These are phyloP conservation scores for Colletotrichum simmondsii DNA, from an alignment of 2,329 filamentous ascomycete species.

Conservation along the genomic window DNA sequence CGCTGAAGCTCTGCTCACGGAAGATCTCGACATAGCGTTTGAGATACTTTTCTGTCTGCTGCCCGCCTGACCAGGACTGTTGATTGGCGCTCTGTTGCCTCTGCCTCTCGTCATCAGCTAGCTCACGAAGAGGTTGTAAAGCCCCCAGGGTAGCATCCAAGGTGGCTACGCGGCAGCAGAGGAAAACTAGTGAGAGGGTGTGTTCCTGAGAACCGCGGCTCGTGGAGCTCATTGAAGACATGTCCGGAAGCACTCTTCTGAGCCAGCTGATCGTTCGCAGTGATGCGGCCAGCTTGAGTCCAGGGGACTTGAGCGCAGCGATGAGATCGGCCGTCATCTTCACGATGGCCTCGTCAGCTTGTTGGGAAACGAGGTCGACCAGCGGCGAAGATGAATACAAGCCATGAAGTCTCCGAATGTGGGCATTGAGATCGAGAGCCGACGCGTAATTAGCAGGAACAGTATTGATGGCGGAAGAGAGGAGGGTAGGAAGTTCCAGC, in stretches of 20 bases:
- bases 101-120: conserved; percentile 85
- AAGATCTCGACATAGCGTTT: conserved; percentile 98
- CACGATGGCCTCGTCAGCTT: conserved; percentile 89
- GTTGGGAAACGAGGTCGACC: conserved; percentile 76
- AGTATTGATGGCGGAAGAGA: conserved; percentile 80
- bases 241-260: conserved; percentile 84
- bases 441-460: conserved; percentile 83
- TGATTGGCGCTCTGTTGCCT: conserved; percentile 55
- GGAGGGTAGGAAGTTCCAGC: conserved; percentile 86
- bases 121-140: conserved; percentile 83
- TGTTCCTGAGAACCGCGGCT: conserved; percentile 61
- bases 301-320: conserved; percentile 77
- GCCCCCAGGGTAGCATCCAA: conserved; percentile 84
- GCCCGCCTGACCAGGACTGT: conserved; percentile 73
- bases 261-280: conserved; percentile 94
- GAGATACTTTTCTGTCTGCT: conserved; percentile 93
- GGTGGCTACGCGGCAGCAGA: conserved; percentile 86
- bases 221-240: conserved; percentile 49
- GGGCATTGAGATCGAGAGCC: conserved; percentile 90
- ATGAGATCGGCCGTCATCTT: conserved; percentile 90
- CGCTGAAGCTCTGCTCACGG: conserved; percentile 95
- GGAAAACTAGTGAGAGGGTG: conserved; percentile 83
- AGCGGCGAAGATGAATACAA: conserved; percentile 85
- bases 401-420: conserved; percentile 86
- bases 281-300: conserved; percentile 87